A percentile compares a stretch with the other conserved stretches of the same genome.
Evolutionary conservation across 164 flowering plant genomes (phyloP).

Genomic region (Magnolia sinica): DNA sequence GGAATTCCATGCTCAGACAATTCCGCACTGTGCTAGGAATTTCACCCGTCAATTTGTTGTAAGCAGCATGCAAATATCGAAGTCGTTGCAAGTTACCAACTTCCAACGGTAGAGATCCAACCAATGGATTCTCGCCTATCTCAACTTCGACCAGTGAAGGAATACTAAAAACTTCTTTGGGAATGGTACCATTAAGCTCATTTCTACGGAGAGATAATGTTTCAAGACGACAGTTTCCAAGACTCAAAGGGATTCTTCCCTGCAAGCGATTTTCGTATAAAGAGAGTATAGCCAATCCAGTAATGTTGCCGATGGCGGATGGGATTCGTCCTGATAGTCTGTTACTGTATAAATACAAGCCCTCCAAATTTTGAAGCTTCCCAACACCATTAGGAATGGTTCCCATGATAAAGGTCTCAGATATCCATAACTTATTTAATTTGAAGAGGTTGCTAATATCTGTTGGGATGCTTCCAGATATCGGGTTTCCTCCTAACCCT

Average conservation of each 20-base stretch:
- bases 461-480: slow-evolving; percentile 41
- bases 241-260: slow-evolving; percentile 30
- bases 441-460: slow-evolving; percentile 26
- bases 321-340: slow-evolving; percentile 27
- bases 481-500: slow-evolving; percentile 24
- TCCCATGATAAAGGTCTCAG: slow-evolving; percentile 19
- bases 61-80: not conserved
- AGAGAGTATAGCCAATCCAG: slow-evolving; percentile 9
- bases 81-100: not conserved
- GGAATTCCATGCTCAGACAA: not conserved
- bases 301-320: slow-evolving; percentile 24
- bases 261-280: slow-evolving; percentile 19
- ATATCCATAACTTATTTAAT: slow-evolving; percentile 25
- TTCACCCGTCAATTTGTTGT: not conserved
- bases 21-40: not conserved
- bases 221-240: not conserved
- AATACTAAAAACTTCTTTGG: slow-evolving; percentile 18
- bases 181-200: slow-evolving; percentile 27
- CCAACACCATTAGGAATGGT: slow-evolving; percentile 25
- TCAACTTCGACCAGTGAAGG: not conserved
- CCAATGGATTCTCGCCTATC: not conserved
- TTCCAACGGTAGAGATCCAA: not conserved
- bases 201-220: slow-evolving; percentile 16
- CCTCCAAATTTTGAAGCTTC: slow-evolving; percentile 20
- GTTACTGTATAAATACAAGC: slow-evolving; percentile 5